Evolutionary conservation across 163 green algal species (phyloP), one percentile per base, ranked within the genome.

Genomic region (Scenedesmus sp.): DNA sequence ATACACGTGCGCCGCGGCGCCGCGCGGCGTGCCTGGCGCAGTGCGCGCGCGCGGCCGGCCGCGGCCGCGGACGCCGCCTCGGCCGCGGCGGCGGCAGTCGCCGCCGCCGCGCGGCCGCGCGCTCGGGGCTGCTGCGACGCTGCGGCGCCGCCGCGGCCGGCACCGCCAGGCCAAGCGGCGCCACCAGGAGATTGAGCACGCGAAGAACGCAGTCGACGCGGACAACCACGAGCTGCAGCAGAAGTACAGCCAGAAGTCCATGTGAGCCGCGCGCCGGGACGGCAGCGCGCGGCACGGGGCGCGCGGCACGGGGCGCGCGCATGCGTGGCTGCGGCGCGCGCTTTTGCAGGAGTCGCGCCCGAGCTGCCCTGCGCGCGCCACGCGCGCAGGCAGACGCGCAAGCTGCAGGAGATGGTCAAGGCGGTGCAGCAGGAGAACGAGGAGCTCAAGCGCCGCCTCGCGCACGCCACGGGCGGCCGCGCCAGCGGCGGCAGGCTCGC

Each of bases 201-300:
- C 64, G 24, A 88, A 85, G 60, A 78, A 87, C 44, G 69, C 75
- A 15, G 64, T 89, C 13, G 64, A 89, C 47, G 72, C 78, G 28
- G 86, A 91, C 71, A 89, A 83, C 33, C 64, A 90, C 20, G 88
- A 92, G 77, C 70, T 92, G 36, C 77, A 88, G 73, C 80, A 89
- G 63, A 92, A 92, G 72, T 92, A 91, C 48, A 47, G 54, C 0
- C 80, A 87, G 53, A 92, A 92, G 70, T 54, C 86, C 17, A 78
- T 83, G 88, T 91, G 64, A 86, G 88, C 76, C 18, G 9, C 39
- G 24, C 42, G 63, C 5, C 51, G 48, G 58, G 45, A 53, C 20
- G 34, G 22, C n/a, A 71, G 18, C 64, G 20, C 51, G n/a, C 34
- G 22, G 11, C 17, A 7, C 20, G 42, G 60, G 22, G 28, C 7